Percentiles rank a stretch among this genome's conserved stretches.
phyloP scores from a whole-genome alignment of 768 basidiomycete genomes.

The Lactifluus subvellereus region DNA sequence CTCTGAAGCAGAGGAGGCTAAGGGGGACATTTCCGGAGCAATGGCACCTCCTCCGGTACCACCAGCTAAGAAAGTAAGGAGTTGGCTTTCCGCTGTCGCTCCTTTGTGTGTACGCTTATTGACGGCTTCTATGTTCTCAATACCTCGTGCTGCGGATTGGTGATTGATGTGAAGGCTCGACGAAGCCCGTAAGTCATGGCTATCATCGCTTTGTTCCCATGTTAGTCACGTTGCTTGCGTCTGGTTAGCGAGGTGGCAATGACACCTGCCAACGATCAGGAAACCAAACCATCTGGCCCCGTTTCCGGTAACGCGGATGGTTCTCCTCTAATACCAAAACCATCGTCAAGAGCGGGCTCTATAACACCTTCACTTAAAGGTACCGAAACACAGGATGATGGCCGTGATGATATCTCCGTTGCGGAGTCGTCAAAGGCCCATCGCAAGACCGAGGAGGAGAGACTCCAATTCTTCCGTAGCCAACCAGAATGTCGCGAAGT shows the following conservation, averaged over 20 bases:
- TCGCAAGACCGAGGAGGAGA: conserved; percentile 56
- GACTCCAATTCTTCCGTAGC: conserved; percentile 57
- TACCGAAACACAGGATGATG: conserved; percentile 26
- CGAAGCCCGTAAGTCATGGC: conserved; percentile 7
- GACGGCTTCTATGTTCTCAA: not conserved
- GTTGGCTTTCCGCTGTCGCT: not conserved
- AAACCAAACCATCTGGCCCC: not conserved
- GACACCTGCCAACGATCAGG: conserved; percentile 6
- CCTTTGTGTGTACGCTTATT: not conserved
- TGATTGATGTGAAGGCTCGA: conserved; percentile 4
- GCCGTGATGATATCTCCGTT: conserved; percentile 45
- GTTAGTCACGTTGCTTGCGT: not conserved
- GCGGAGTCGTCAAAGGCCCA: conserved; percentile 45
- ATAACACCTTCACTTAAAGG: conserved; percentile 5
- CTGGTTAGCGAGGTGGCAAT: not conserved
- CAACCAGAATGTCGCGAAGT: conserved; percentile 52
- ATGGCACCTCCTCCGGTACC: conserved; percentile 18
- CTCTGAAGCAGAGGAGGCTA: conserved; percentile 9
- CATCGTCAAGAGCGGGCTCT: conserved; percentile 8
- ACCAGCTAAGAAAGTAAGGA: conserved; percentile 15
- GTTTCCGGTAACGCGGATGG: not conserved
- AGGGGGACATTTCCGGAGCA: not conserved
- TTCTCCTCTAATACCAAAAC: conserved; percentile 3
- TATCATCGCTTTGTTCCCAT: not conserved
- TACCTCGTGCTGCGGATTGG: not conserved